Base-by-base conservation (phyloP, 2,329 filamentous ascomycete genomes). In the Microcyclospora tardicrescens region DNA sequence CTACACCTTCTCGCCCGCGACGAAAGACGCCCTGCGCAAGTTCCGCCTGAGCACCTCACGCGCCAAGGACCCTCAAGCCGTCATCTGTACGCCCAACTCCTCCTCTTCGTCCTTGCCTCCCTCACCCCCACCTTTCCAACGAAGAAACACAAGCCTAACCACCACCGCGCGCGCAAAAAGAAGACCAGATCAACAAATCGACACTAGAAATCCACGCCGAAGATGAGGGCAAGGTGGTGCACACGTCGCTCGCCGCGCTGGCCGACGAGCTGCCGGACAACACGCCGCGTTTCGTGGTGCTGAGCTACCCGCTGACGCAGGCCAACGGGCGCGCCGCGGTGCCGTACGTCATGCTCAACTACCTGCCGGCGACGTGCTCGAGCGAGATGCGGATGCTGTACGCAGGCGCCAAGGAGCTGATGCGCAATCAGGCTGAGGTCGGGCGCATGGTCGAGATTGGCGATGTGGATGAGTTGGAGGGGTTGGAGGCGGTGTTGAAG, bases 341-440 rank as follows among this genome's bases (percentile, higher is more conserved):
- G 2, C 91, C 91, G 9, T 98, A 98, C 60, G 85, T 95, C 34
- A 75, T 96, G 59, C 66, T 98, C 15, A 95, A 93, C 68, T 96
- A 94, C 65, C 77, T 96, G 15, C 91, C 91, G 6, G 81, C 80
- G 37, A 95, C 89, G 35, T 91, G 84, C 65, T 95, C 93, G 60
- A 76, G 73, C 49, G 83, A 87, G 56, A 68, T 82, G 56, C 77
- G 84, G 50, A 96, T 96, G 91, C 68, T 91, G 58, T 98, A 96
- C 60, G 91, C 91, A 24, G 83, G 87, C 30, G 91, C 91, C 33
- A 94, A 95, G 64, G 91, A 98, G 66, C 64, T 96, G 60, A 86
- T 96, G 81, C 77, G 87, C 47, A 93, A 84, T 57, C 93, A 84
- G 39, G 84, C 84, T 42, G 86, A 95, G 65, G 87, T 86, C n/a